Conservation (phyloP, 179 eudicot genomes). For the Carnegiea gigantea region DNA sequence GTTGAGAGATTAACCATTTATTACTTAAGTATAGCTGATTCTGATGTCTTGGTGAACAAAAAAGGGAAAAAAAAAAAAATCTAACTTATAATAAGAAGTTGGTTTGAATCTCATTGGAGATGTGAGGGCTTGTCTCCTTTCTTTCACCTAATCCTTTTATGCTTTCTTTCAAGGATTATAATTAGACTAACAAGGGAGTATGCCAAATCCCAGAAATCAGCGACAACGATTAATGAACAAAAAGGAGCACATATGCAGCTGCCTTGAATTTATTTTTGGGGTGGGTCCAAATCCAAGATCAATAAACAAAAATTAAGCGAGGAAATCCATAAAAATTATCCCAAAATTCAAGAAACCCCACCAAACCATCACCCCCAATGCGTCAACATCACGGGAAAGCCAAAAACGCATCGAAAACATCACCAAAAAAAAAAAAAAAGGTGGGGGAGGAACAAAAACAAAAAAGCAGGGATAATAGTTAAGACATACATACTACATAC, state of each 20-base stretch:
- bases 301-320: neutral
- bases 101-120: too few species aligned
- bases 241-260: neutral
- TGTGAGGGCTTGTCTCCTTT: neutral
- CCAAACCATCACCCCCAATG: neutral
- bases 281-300: neutral
- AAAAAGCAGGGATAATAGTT: too few species aligned
- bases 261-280: neutral
- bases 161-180: too few species aligned
- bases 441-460: too few species aligned
- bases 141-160: neutral
- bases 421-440: too few species aligned
- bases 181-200: neutral
- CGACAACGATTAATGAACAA: neutral
- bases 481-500: slow-evolving; percentile 23
- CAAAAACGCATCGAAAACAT: neutral
- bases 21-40: too few species aligned
- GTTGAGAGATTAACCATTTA: too few species aligned
- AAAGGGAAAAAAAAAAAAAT: too few species aligned
- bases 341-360: neutral
- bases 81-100: too few species aligned
- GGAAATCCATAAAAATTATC: neutral
- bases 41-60: too few species aligned
- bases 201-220: neutral
- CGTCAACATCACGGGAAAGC: neutral